These are phyloP conservation scores for Hanseniaspora guilliermondii DNA, from an alignment of 805 yeast genomes.

Conservation along the genomic window DNA sequence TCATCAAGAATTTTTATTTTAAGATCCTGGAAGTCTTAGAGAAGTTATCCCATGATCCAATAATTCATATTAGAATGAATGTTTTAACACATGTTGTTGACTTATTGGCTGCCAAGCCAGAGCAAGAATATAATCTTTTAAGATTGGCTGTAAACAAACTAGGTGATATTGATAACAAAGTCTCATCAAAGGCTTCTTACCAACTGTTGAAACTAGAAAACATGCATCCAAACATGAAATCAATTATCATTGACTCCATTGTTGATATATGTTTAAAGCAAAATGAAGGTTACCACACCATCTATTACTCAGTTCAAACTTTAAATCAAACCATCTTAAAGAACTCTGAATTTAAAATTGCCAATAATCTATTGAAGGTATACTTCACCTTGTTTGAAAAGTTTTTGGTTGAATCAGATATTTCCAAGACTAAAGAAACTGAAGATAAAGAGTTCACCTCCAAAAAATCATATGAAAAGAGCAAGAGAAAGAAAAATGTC, in stretches of 20 bases:
- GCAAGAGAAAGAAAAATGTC: slow-evolving; percentile 59
- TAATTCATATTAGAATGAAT: slow-evolving; percentile 71
- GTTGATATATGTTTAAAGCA: slow-evolving; percentile 68
- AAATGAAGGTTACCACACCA: slow-evolving; percentile 70
- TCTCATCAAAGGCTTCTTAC: slow-evolving; percentile 77
- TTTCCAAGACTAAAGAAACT: slow-evolving; percentile 30
- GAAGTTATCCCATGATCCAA: slow-evolving; percentile 76
- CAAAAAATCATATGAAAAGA: slow-evolving; percentile 37
- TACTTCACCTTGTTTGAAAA: slow-evolving; percentile 82
- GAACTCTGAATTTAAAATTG: slow-evolving; percentile 61
- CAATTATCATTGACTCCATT: slow-evolving; percentile 63
- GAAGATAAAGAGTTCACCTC: slow-evolving; percentile 24
- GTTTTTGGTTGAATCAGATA: slow-evolving; percentile 38
- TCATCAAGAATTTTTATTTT: slow-evolving; percentile 65
- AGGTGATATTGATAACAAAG: slow-evolving; percentile 86
- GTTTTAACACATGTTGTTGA: slow-evolving; percentile 68
- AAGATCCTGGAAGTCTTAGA: slow-evolving; percentile 66
- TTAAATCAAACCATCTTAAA: slow-evolving; percentile 86
- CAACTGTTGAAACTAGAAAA: slow-evolving; percentile 69
- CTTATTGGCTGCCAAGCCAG: slow-evolving; percentile 74
- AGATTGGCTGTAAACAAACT: slow-evolving; percentile 83
- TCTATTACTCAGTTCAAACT: slow-evolving; percentile 77
- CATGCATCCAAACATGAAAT: slow-evolving; percentile 92
- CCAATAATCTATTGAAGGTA: slow-evolving; percentile 69
- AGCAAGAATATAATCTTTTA: slow-evolving; percentile 86